phyloP scores from a whole-genome alignment of 1,284 basidiomycete genomes.

The Tremellales sp. region DNA sequence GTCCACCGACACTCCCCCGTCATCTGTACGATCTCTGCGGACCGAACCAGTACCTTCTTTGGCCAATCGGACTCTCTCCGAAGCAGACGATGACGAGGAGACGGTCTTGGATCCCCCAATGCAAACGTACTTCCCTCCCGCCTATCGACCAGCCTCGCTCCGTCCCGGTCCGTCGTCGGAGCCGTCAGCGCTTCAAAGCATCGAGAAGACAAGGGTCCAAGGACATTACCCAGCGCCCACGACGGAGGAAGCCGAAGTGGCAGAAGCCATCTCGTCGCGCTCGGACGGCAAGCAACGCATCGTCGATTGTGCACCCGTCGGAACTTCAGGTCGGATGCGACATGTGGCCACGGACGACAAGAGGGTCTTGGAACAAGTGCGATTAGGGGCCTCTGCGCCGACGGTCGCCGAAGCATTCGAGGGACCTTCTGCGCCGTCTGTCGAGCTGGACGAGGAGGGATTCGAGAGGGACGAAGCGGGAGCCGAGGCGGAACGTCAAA shows the following conservation, averaged over 20 bases:
- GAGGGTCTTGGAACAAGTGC: conserved; percentile 38
- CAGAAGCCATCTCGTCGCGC: conserved; percentile 36
- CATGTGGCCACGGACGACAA: conserved; percentile 50
- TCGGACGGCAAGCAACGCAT: conserved; percentile 39
- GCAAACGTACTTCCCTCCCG: conserved; percentile 36
- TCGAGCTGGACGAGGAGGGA: conserved; percentile 44
- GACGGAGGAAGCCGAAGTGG: conserved; percentile 42
- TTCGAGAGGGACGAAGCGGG: too few relatives aligned
- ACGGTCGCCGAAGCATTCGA: conserved; percentile 14
- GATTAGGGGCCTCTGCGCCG: conserved; percentile 40
- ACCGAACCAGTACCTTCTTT: neutral
- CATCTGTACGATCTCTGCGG: neutral
- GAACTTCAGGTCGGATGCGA: conserved; percentile 6
- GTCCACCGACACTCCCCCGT: neutral
- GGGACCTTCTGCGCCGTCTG: conserved; percentile 38
- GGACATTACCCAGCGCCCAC: conserved; percentile 48
- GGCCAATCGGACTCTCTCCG: neutral
- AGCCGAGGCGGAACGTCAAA: neutral
- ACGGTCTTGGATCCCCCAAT: neutral
- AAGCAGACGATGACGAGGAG: neutral
- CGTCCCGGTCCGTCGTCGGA: neutral
- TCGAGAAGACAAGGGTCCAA: conserved; percentile 42
- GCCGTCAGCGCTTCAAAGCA: conserved; percentile 3
- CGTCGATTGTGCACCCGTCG: conserved; percentile 8
- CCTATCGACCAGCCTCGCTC: conserved; percentile 42